phyloP scores from a whole-genome alignment of 768 basidiomycete genomes.

The Pluteus cervinus region DNA sequence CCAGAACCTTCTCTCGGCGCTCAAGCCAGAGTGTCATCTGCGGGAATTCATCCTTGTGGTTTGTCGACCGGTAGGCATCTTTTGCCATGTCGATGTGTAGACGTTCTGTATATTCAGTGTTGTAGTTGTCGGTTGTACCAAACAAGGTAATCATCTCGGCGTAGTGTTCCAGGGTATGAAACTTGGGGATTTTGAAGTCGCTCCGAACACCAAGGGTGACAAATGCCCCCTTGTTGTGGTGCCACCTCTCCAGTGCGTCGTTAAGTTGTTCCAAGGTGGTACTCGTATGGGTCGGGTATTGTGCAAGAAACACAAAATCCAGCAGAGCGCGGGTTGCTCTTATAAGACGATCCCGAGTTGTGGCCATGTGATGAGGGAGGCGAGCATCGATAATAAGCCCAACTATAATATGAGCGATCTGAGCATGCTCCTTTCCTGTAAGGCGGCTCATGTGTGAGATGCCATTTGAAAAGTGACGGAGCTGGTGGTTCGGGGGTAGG shows the following conservation, averaged over 20 bases:
- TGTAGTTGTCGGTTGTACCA: slow-evolving; percentile 12
- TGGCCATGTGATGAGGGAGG: background rate
- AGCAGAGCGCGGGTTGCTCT: slow-evolving; percentile 11
- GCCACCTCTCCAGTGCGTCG: slow-evolving; percentile 1
- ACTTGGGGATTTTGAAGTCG: slow-evolving; percentile 23
- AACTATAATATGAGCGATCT: slow-evolving; percentile 20
- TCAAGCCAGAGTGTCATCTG: slow-evolving; percentile 5
- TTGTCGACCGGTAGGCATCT: background rate
- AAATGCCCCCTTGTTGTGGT: slow-evolving; percentile 14
- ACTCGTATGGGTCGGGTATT: slow-evolving; percentile 10
- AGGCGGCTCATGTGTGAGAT: slow-evolving; percentile 29
- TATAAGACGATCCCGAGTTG: slow-evolving; percentile 6
- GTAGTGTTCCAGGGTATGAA: slow-evolving; percentile 13
- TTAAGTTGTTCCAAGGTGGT: slow-evolving; percentile 13
- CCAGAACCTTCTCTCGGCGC: background rate
- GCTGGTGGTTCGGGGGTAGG: slow-evolving; percentile 21
- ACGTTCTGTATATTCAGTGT: slow-evolving; percentile 11
- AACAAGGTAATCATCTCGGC: slow-evolving; percentile 6
- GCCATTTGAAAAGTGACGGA: slow-evolving; percentile 29
- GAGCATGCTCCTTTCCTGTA: slow-evolving; percentile 32
- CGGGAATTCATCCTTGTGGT: background rate
- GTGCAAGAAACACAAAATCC: slow-evolving; percentile 18
- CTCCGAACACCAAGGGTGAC: slow-evolving; percentile 8
- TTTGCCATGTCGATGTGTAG: slow-evolving; percentile 1
- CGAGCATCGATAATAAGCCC: slow-evolving; percentile 14